Conservation (phyloP, 2,329 filamentous ascomycete genomes). For the Penicillium capsulatum region DNA sequence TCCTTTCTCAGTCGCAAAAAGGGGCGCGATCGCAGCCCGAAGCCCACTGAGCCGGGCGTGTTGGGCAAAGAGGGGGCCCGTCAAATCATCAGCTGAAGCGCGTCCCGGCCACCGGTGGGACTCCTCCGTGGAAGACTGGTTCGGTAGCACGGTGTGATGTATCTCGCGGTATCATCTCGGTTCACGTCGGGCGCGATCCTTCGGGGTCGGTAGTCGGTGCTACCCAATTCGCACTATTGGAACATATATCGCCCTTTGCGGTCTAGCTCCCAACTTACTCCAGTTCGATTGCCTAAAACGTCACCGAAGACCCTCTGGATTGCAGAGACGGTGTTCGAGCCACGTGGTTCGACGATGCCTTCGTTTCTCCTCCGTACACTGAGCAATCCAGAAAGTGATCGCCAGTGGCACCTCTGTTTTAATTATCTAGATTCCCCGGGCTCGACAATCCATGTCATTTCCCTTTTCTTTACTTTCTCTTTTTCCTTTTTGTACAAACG, state of each 20-base stretch:
- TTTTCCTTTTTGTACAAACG: slow-evolving; percentile 15
- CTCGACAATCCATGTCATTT: slow-evolving; percentile 11
- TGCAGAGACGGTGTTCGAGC: too few relatives aligned
- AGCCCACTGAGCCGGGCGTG: slow-evolving; percentile 88
- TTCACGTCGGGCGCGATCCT: too few relatives aligned
- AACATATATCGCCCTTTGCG: background rate
- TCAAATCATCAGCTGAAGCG: slow-evolving; percentile 64
- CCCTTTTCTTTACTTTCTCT: slow-evolving; percentile 1
- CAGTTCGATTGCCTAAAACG: too few relatives aligned
- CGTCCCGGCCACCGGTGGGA: background rate
- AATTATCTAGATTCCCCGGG: slow-evolving; percentile 24
- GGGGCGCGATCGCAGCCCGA: slow-evolving; percentile 84
- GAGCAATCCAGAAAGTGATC: too few relatives aligned
- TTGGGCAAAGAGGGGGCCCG: slow-evolving; percentile 91
- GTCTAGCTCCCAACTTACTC: slow-evolving; percentile 1
- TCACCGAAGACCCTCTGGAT: too few relatives aligned
- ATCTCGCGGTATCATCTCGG: too few relatives aligned
- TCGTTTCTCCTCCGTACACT: too few relatives aligned
- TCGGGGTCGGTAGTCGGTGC: too few relatives aligned
- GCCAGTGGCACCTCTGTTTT: slow-evolving; percentile 14
- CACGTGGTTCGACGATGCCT: too few relatives aligned
- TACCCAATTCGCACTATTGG: background rate
- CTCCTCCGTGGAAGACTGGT: background rate
- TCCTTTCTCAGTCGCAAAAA: slow-evolving; percentile 87
- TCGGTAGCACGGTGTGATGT: background rate